These are phyloP conservation scores for Paecilomyces sp. DNA, from an alignment of 2,329 filamentous ascomycete species.

Conservation along the genomic window DNA sequence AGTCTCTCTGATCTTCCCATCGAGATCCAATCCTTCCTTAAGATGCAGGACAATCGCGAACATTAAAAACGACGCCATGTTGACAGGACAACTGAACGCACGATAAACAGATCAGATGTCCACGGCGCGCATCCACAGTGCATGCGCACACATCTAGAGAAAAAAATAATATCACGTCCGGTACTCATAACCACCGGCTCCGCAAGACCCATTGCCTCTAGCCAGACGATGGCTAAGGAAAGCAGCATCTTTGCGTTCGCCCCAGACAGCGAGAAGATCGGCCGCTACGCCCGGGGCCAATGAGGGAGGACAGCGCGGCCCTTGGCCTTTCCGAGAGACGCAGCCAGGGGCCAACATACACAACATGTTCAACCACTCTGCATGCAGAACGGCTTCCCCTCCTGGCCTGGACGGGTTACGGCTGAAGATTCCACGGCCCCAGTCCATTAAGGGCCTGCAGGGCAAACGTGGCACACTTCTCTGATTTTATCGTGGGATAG, in stretches of 20 bases:
- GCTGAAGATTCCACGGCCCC: conserved; percentile 1
- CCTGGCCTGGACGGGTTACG: background rate
- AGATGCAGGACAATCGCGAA: background rate
- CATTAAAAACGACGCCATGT: background rate
- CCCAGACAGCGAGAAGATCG: background rate
- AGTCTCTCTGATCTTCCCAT: background rate
- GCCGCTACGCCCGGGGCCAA: background rate
- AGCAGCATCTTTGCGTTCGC: background rate
- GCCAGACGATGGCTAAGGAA: background rate
- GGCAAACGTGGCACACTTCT: conserved; percentile 2
- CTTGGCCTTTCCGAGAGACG: background rate
- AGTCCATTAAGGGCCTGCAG: background rate
- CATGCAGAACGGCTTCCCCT: background rate
- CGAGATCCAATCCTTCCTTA: background rate
- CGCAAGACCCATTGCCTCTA: background rate
- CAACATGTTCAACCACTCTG: background rate
- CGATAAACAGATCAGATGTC: background rate
- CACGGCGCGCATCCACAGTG: background rate
- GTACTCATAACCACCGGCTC: background rate
- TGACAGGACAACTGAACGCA: background rate
- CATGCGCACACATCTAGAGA: background rate
- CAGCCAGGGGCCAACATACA: conserved; percentile 1
- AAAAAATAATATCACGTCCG: conserved; percentile 1
- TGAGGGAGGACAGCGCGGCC: background rate
- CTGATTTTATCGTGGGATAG: conserved; percentile 4